Conservation (phyloP, 371 early-diverging fungal genomes). For the Batrachochytrium dendrobatidis region DNA sequence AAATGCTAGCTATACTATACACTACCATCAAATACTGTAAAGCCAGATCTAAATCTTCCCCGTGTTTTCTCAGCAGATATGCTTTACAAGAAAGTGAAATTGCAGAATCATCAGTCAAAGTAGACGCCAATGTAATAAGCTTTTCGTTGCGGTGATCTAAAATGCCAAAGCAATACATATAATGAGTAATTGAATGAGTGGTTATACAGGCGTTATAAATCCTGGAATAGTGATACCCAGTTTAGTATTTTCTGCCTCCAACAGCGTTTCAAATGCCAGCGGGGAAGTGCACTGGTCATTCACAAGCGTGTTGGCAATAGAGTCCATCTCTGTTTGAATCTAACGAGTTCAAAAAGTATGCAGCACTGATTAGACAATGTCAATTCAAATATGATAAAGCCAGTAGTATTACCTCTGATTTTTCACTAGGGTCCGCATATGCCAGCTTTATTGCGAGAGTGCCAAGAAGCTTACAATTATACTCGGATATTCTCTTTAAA, state of each 20-base stretch:
- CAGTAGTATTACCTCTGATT: too few relatives aligned
- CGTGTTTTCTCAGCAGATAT: background rate
- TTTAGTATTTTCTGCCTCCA: slow-evolving; percentile 6
- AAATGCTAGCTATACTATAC: too few relatives aligned
- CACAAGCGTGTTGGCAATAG: background rate
- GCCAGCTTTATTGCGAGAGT: too few relatives aligned
- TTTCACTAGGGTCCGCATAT: too few relatives aligned
- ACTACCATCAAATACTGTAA: too few relatives aligned
- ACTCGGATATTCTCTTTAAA: too few relatives aligned
- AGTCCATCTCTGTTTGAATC: too few relatives aligned
- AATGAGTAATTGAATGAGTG: background rate
- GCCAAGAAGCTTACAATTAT: too few relatives aligned
- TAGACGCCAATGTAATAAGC: background rate
- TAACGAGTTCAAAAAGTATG: too few relatives aligned
- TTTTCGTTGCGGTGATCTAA: background rate
- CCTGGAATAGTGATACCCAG: background rate
- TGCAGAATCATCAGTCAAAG: background rate
- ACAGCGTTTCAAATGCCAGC: background rate
- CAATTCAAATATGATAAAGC: too few relatives aligned
- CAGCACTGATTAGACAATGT: too few relatives aligned
- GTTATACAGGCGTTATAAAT: background rate
- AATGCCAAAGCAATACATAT: background rate
- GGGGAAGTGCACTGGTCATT: background rate
- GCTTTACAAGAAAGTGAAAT: background rate
- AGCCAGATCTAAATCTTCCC: background rate